Evolutionary conservation across 441 rosid species (phyloP).

Genomic region (Lepidium campestre): DNA sequence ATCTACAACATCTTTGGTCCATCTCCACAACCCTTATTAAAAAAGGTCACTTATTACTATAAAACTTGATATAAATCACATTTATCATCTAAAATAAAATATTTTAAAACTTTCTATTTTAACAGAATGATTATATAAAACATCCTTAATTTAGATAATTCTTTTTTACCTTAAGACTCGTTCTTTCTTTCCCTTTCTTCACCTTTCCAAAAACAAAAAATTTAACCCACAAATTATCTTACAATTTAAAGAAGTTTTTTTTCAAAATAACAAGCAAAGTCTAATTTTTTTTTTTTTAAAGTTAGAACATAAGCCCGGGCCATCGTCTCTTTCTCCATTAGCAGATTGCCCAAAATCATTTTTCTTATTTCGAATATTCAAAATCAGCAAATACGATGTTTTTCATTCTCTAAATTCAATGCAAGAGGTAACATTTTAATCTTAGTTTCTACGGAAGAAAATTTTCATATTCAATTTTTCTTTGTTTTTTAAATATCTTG

Average conservation of each 20-base stretch:
- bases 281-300: not conserved
- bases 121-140: not conserved
- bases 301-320: not conserved
- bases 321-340: not conserved
- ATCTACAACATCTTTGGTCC: not conserved
- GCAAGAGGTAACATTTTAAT: slow-evolving; percentile 24
- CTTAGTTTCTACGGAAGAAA: not conserved
- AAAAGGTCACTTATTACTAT: not conserved
- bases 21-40: not conserved
- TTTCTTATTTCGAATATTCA: not conserved
- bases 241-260: not conserved
- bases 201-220: not conserved
- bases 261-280: not conserved
- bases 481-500: not conserved
- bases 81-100: not conserved
- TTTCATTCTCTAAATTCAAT: slow-evolving; percentile 15
- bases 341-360: not conserved
- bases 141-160: slow-evolving; percentile 10
- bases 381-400: slow-evolving; percentile 4
- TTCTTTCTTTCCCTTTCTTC: slow-evolving; percentile 8
- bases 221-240: slow-evolving; percentile 5
- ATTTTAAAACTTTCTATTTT: not conserved
- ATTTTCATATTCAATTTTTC: not conserved
- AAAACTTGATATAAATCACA: not conserved
- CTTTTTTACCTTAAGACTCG: slow-evolving; percentile 20